These are phyloP conservation scores for Phyllostachys edulis DNA, from an alignment of 176 grass and related monocot species.

Conservation along the genomic window DNA sequence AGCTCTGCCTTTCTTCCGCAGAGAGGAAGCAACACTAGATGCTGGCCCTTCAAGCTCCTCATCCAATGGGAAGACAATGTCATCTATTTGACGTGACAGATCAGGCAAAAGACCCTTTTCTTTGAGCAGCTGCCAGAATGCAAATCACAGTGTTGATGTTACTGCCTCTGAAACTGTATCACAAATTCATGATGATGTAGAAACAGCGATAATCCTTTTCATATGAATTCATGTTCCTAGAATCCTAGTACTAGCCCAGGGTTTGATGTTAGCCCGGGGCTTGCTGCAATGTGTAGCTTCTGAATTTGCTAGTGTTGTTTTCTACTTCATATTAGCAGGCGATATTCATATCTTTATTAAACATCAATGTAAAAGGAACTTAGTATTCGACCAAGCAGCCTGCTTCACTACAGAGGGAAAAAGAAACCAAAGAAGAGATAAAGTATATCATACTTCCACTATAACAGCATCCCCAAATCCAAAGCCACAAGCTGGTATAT, in stretches of 20 bases:
- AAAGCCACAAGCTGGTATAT: constrained; percentile 89
- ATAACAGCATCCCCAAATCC: constrained; percentile 98
- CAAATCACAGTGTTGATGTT: background rate
- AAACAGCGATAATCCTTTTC: background rate
- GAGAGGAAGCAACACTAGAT: constrained; percentile 59
- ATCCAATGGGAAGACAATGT: constrained; percentile 80
- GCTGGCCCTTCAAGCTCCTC: constrained; percentile 65
- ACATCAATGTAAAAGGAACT: background rate
- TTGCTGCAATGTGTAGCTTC: background rate
- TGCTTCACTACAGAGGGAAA: background rate
- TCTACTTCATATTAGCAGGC: background rate
- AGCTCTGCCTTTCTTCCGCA: constrained; percentile 61
- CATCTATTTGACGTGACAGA: constrained; percentile 65
- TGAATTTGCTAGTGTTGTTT: background rate
- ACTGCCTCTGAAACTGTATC: background rate
- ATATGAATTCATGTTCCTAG: background rate
- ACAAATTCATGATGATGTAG: background rate
- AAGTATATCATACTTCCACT: constrained; percentile 68
- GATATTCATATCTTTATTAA: background rate
- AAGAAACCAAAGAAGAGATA: constrained; percentile 12
- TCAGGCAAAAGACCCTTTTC: constrained; percentile 74
- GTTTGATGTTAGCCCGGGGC: background rate
- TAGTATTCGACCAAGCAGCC: background rate
- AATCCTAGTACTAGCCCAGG: background rate
- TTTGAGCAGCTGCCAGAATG: constrained; percentile 64